Evolutionary conservation across 2,329 filamentous ascomycete species (phyloP).

Genomic region (Diaporthe sp.): DNA sequence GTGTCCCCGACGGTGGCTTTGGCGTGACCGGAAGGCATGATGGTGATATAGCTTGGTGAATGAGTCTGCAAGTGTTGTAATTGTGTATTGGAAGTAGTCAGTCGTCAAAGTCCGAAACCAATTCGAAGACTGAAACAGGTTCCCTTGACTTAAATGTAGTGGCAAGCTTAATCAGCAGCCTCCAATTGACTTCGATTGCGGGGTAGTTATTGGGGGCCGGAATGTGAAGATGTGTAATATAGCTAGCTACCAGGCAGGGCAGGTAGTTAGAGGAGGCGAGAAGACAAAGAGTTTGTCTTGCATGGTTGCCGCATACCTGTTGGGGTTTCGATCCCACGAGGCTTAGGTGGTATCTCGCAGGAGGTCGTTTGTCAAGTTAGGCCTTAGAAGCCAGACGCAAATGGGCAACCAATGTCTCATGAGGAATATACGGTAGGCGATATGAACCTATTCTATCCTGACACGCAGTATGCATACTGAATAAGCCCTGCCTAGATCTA

Average conservation of each 20-base stretch:
- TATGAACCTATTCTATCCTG: background rate
- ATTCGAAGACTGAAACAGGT: background rate
- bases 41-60: background rate
- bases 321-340: background rate
- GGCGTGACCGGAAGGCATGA: constrained; percentile 47
- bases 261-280: background rate
- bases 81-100: background rate
- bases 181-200: background rate
- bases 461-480: background rate
- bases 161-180: background rate
- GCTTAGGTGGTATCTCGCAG: background rate
- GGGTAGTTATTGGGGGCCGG: constrained; percentile 13
- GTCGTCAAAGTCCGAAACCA: background rate
- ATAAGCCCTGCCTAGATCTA: background rate
- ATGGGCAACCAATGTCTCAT: background rate
- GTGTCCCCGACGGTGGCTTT: constrained; percentile 63
- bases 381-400: background rate
- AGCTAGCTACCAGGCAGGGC: background rate
- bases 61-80: background rate
- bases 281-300: background rate
- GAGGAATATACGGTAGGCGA: background rate
- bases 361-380: background rate
- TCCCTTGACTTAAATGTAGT: background rate
- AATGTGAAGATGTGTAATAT: background rate
- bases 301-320: background rate